Evolutionary conservation across 257 asterid species (phyloP), one percentile per base, ranked within the genome.

Genomic region (Ocimum tenuiflorum): DNA sequence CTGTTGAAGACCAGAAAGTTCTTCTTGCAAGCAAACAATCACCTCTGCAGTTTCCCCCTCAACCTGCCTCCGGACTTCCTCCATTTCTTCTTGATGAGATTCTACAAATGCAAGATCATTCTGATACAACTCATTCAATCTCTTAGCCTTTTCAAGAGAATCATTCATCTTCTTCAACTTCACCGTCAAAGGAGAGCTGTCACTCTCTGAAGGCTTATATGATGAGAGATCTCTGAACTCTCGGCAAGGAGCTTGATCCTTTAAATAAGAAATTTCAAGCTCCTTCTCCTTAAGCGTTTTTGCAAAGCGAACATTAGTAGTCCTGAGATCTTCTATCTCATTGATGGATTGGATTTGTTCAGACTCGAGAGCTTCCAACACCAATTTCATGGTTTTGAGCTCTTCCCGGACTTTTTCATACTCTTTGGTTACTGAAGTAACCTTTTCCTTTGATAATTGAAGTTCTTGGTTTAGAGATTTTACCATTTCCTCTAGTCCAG

Each of bases 41-140:
- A 94, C 99, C 79, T 90, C 89, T 9, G 95, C 97, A 45, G 99
- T 90, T 87, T 94, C 99, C 62, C 74, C 95, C 80, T 94, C 99
- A 48, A 88, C 99, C 83, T 94, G 99, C 75, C 72, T 86, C 31
- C 91, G 88, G 45, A 84, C 85, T 79, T 90, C 91, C 63, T 90
- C 97, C 81, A 81, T 79, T 73, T 82, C 95, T 60, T 83, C 89
- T 38, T 82, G 89, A 66, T 80, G 78, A 48, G 87, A 79, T 55
- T 76, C 86, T 68, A 83, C 95, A 63, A 57, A 78, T 15, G 81
- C 84, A 65, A 73, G 74, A 72, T 91, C 91, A 67, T 53, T 83
- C 77, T 77, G 86, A 76, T 89, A 83, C 76, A 79, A 66, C 68
- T 73, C 63, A 70, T 91, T 91, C 81, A 89, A 75, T 77, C 71